Evolutionary conservation across 108 stramenopile genomes (phyloP), one percentile per base, ranked within the genome.

Genomic region (Cylindrotheca closterium): DNA sequence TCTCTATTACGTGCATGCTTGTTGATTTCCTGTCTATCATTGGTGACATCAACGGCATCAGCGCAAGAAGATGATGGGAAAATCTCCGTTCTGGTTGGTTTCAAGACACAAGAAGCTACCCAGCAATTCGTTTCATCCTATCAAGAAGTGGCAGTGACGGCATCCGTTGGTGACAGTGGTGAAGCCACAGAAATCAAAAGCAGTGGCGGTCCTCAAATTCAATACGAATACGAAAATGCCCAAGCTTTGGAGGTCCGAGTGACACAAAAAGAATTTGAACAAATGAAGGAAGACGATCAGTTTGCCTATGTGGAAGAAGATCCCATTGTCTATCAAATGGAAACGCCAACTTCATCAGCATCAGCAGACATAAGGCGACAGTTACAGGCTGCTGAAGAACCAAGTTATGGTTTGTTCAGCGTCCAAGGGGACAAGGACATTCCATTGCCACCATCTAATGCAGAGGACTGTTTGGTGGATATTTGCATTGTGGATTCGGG

Each of bases 401-500:
- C 7, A 15, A 15, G 37, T 30, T 53, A 64, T 0, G 75, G 75
- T 4, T 50, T 70, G 22, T 17, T 22, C 2, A 61, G 55, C 34
- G 68, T 76, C 0, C 62, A 76, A 47, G 75, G 51, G 12, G 19
- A 49, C 0, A 19, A 42, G 15, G 37, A 42, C 15, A 76, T 64
- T 53, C 63, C 63, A 0, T 8, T 55, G 18, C 63, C 72, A 27
- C 8, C 26, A 5, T 52, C 21, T 34, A 22, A 27, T n/a, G 47
- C 29, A 26, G 18, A 30, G 2, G 53, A 48, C 31, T 64, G 63
- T 26, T 7, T 4, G 5, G 52, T 65, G 30, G 79, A 77, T 33
- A 66, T 87, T 12, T 87, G 86, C 37, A 63, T 87, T 21, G 72
- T 81, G 32, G 86, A 87, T 68, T 82, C 81, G 0, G 86, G 86